Evolutionary conservation across 768 basidiomycete species (phyloP), one percentile per base, ranked within the genome.

Genomic region (Lactifluus echinatus): DNA sequence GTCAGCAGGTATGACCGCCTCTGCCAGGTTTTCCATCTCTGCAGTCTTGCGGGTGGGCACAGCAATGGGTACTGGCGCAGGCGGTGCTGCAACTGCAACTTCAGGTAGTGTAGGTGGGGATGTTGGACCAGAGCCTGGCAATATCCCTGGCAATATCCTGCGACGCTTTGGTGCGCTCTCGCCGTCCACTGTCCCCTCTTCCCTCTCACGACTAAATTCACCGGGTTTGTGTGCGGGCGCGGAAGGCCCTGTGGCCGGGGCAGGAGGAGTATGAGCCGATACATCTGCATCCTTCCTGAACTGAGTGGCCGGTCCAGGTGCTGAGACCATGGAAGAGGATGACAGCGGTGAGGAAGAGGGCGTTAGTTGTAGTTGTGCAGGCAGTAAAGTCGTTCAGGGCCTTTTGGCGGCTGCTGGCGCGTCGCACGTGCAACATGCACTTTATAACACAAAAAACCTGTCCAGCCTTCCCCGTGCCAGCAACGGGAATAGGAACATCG

Each of bases 91-190:
- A 3, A 19, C 3, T n/a, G 23, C n/a, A n/a, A n/a, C 26, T 12
- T n/a, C n/a, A 11, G 44, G 17, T 8, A 12, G 10, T 12, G 17
- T 4, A 23, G 37, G 12, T 39, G 39, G 3, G 12, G 37, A 19
- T 2, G 57, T 11, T n/a, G n/a, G n/a, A n/a, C n/a, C n/a, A n/a
- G n/a, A n/a, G n/a, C n/a, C n/a, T n/a, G n/a, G n/a, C n/a, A n/a
- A n/a, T n/a, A n/a, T n/a, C n/a, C n/a, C n/a, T 21, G 57, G 52
- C 26, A 47, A 47, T 21, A 59, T 45, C 23, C 36, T 47, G 4
- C 58, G 58, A 14, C 58, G 47, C 42, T 59, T 59, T 34, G 36
- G 28, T 11, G 47, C 28, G 8, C 12, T 45, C 54, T 44, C 53
- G 4, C 39, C 46, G 1, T 43, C 46, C 10, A 39, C 23, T 3